Evolutionary conservation across 495 filamentous ascomycete genomes (phyloP).

Genomic region (Hyaloscypha finlandica): DNA sequence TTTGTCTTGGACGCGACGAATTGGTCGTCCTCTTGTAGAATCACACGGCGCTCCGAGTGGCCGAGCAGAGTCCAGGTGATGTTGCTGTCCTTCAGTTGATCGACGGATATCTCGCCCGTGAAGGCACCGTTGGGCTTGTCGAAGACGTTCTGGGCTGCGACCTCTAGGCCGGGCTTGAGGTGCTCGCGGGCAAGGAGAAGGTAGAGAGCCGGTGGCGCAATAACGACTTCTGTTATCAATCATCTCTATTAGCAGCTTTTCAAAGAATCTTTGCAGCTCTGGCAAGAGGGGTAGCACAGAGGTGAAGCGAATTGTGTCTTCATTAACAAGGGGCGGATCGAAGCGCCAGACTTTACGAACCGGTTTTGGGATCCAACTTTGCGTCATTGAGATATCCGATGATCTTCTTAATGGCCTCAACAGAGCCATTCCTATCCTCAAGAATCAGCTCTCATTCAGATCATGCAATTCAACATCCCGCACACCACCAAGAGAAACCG

Average conservation of each 20-base stretch:
- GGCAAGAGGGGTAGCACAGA: not conserved
- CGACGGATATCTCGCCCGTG: conserved; percentile 92
- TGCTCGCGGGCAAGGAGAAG: conserved; percentile 80
- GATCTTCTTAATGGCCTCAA: conserved; percentile 82
- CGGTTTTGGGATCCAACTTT: conserved; percentile 65
- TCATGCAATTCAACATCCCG: not conserved
- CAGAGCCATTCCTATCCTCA: conserved; percentile 79
- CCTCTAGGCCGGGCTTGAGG: conserved; percentile 63
- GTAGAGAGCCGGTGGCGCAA: conserved; percentile 89
- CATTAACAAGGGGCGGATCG: not conserved
- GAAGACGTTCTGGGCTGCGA: conserved; percentile 94
- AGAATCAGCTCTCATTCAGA: conserved; percentile 18
- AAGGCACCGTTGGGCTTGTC: conserved; percentile 96
- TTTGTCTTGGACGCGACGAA: conserved; percentile 93
- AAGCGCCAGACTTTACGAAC: conserved; percentile 43
- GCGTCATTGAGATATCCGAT: conserved; percentile 83
- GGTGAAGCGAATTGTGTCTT: not conserved
- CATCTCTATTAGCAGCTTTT: conserved; percentile 7
- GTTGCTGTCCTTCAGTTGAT: conserved; percentile 83
- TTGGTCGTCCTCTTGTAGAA: conserved; percentile 82
- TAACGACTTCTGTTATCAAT: conserved; percentile 77
- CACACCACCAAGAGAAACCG: conserved; percentile 32
- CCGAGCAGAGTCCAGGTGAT: conserved; percentile 88
- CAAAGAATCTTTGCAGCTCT: not conserved
- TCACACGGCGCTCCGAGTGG: conserved; percentile 88